Percentiles rank a stretch among this genome's conserved stretches.
These are phyloP conservation scores for Alternaria incomplexa DNA, from an alignment of 2,329 filamentous ascomycete genomes.

Conservation along the genomic window DNA sequence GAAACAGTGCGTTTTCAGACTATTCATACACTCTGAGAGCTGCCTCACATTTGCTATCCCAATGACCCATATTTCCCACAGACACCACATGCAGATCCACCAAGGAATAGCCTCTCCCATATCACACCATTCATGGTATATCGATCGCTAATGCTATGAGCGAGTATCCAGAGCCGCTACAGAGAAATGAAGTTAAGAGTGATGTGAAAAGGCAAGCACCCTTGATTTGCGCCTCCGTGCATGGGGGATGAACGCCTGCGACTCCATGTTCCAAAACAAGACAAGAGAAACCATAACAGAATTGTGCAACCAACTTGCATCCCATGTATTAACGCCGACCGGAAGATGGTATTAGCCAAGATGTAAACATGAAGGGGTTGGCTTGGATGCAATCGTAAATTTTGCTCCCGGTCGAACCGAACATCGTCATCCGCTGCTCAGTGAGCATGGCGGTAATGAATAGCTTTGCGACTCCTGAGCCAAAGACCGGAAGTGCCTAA, in stretches of 20 bases:
- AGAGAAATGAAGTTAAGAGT: constrained; percentile 45
- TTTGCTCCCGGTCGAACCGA: constrained; percentile 15
- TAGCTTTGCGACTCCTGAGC: constrained; percentile 16
- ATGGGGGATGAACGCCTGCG: constrained; percentile 31
- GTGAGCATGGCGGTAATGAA: constrained; percentile 9
- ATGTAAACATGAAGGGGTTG: constrained; percentile 44
- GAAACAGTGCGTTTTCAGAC: constrained; percentile 18
- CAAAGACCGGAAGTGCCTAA: constrained; percentile 25
- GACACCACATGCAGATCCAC: constrained; percentile 22
- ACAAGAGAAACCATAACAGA: constrained; percentile 25
- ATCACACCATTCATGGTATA: constrained; percentile 38
- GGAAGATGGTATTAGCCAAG: constrained; percentile 38
- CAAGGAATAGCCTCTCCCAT: constrained; percentile 35
- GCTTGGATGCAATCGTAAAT: constrained; percentile 27
- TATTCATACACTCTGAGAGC: constrained; percentile 32
- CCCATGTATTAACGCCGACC: constrained; percentile 46
- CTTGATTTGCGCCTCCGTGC: constrained; percentile 29
- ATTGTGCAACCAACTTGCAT: constrained; percentile 35
- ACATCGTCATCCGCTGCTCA: constrained; percentile 12
- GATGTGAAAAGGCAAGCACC: constrained; percentile 27
- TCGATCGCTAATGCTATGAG: constrained; percentile 41
- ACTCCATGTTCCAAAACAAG: constrained; percentile 23
- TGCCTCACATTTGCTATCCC: constrained; percentile 9
- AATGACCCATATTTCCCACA: constrained; percentile 9
- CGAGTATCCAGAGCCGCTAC: constrained; percentile 45